phyloP scores from a whole-genome alignment of 441 rosid genomes.

The Adansonia grandidieri region DNA sequence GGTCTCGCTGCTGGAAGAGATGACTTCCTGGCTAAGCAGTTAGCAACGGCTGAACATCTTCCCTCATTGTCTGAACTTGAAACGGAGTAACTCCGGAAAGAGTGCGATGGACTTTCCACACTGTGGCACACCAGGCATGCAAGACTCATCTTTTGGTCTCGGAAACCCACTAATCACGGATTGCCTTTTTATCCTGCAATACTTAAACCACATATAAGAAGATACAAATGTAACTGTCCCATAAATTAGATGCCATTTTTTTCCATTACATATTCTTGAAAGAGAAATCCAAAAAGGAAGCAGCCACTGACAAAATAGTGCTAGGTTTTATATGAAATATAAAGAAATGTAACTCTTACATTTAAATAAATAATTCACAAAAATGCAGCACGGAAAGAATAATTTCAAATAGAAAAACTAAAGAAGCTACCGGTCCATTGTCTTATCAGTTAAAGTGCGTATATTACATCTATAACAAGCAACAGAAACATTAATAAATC shows the following conservation, averaged over 20 bases:
- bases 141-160: constrained; percentile 58
- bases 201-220: not conserved
- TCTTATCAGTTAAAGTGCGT: not conserved
- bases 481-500: not conserved
- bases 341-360: not conserved
- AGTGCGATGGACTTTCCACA: constrained; percentile 88
- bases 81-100: constrained; percentile 86
- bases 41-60: constrained; percentile 71
- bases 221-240: not conserved
- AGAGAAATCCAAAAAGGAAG: not conserved
- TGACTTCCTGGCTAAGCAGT: constrained; percentile 67
- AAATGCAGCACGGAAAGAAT: not conserved
- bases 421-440: constrained; percentile 7
- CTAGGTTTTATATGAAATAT: not conserved
- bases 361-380: not conserved
- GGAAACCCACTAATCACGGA: not conserved
- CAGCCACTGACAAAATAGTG: not conserved
- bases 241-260: not conserved
- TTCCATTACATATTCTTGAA: not conserved
- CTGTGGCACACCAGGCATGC: constrained; percentile 87
- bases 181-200: constrained; percentile 3
- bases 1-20: constrained; percentile 64
- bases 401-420: not conserved
- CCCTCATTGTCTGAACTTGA: constrained; percentile 92
- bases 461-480: constrained; percentile 1